Conservation (phyloP, 2,329 filamentous ascomycete species). For the Mycogone perniciosa region DNA sequence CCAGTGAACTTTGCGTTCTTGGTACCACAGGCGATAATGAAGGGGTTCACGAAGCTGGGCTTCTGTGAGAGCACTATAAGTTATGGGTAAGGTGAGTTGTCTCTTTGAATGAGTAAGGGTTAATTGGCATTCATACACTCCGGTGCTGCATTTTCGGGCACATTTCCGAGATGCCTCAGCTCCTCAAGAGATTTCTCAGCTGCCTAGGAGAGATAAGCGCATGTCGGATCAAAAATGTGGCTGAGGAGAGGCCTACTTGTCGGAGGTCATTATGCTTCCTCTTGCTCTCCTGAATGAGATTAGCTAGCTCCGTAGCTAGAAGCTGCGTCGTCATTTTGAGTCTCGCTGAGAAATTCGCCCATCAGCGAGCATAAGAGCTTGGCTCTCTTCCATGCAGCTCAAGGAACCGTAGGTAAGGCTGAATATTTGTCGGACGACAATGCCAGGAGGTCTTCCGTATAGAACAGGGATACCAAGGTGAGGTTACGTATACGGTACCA, state of each 20-base stretch:
- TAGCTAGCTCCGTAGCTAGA: slow-evolving; percentile 78
- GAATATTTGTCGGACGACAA: not conserved
- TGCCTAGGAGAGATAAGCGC: slow-evolving; percentile 47
- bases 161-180: slow-evolving; percentile 50
- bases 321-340: slow-evolving; percentile 83
- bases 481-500: not conserved
- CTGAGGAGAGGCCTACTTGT: slow-evolving; percentile 49
- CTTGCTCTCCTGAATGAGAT: slow-evolving; percentile 92
- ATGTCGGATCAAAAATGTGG: not conserved
- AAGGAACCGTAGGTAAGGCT: not conserved
- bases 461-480: slow-evolving; percentile 2
- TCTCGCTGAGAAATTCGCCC: slow-evolving; percentile 19
- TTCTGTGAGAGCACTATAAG: slow-evolving; percentile 70
- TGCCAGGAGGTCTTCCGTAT: not conserved
- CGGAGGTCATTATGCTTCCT: slow-evolving; percentile 86
- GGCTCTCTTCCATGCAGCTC: slow-evolving; percentile 23
- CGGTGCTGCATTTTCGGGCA: slow-evolving; percentile 32
- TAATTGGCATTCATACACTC: slow-evolving; percentile 25
- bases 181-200: slow-evolving; percentile 92
- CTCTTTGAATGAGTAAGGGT: slow-evolving; percentile 7
- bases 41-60: slow-evolving; percentile 82
- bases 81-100: slow-evolving; percentile 17
- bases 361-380: slow-evolving; percentile 19
- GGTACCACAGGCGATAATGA: slow-evolving; percentile 85
- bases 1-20: slow-evolving; percentile 85